phyloP scores from a whole-genome alignment of 371 early-diverging fungal genomes.

The Saksenaea vasiformis region DNA sequence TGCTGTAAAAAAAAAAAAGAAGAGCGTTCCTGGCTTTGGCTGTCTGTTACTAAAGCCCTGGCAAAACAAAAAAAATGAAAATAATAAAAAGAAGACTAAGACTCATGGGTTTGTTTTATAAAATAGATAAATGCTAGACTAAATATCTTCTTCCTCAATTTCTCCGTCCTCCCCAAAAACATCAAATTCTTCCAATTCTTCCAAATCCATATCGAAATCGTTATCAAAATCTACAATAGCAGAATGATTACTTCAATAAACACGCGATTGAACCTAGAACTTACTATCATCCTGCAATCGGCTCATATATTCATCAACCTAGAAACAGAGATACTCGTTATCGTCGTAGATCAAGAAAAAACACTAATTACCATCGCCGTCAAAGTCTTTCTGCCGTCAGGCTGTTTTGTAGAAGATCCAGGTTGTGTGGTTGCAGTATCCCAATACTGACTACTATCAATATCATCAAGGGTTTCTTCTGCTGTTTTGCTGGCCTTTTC shows the following conservation, averaged over 20 bases:
- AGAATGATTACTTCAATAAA: background rate
- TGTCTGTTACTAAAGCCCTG: background rate
- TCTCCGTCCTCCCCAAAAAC: conserved; percentile 13
- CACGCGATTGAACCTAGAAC: background rate
- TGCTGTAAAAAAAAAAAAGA: background rate
- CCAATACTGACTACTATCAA: background rate
- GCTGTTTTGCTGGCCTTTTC: conserved; percentile 13
- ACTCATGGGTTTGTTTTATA: background rate
- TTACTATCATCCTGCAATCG: conserved; percentile 6
- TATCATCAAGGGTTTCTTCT: background rate
- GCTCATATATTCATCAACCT: conserved; percentile 25
- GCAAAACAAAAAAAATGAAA: too few species aligned
- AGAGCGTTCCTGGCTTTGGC: background rate
- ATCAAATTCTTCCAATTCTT: conserved; percentile 15
- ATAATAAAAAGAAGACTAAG: too few species aligned
- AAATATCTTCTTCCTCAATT: conserved; percentile 9
- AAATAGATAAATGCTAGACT: background rate
- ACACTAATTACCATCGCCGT: background rate
- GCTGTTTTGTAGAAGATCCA: background rate
- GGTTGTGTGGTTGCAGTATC: background rate
- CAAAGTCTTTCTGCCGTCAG: conserved; percentile 7
- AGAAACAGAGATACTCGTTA: background rate
- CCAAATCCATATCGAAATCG: conserved; percentile 11
- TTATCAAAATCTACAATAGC: background rate
- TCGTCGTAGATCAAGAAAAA: background rate